These are phyloP conservation scores for Calonectria naviculata DNA, from an alignment of 2,329 filamentous ascomycete species.

Conservation along the genomic window DNA sequence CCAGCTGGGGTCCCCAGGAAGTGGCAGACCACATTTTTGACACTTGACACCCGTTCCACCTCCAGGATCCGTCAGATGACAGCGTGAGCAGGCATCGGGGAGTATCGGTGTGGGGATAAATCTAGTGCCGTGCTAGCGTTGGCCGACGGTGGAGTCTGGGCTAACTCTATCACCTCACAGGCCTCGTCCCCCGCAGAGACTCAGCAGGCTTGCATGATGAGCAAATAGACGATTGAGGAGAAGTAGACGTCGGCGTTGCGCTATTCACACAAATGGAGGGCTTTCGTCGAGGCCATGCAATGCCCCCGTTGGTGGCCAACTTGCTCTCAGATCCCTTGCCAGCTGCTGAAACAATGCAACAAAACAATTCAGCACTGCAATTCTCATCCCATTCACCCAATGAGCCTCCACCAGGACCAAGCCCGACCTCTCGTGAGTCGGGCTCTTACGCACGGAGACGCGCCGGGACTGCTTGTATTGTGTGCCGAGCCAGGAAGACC, in stretches of 20 bases:
- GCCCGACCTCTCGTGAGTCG: slow-evolving; percentile 12
- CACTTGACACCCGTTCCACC: background rate
- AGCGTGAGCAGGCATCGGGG: slow-evolving; percentile 9
- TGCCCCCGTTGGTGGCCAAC: slow-evolving; percentile 27
- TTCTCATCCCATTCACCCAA: background rate
- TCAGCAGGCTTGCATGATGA: slow-evolving; percentile 6
- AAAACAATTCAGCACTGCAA: background rate
- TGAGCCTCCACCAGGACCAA: background rate
- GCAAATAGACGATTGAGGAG: background rate
- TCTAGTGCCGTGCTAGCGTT: slow-evolving; percentile 3
- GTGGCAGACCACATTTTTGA: slow-evolving; percentile 16
- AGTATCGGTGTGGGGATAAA: slow-evolving; percentile 28
- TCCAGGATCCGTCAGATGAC: slow-evolving; percentile 5
- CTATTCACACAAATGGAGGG: slow-evolving; percentile 14
- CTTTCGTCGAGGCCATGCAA: slow-evolving; percentile 13
- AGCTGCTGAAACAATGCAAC: background rate
- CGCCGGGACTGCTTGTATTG: slow-evolving; percentile 22
- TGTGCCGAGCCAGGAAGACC: slow-evolving; percentile 30
- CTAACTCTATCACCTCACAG: slow-evolving; percentile 5
- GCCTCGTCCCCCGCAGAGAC: slow-evolving; percentile 7
- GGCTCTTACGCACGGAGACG: slow-evolving; percentile 20
- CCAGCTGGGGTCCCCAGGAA: slow-evolving; percentile 28
- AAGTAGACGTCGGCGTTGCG: background rate
- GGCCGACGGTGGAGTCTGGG: background rate
- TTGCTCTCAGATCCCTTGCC: slow-evolving; percentile 24